Conservation (phyloP, 371 early-diverging fungal species). For the Fennellomyces sp. region DNA sequence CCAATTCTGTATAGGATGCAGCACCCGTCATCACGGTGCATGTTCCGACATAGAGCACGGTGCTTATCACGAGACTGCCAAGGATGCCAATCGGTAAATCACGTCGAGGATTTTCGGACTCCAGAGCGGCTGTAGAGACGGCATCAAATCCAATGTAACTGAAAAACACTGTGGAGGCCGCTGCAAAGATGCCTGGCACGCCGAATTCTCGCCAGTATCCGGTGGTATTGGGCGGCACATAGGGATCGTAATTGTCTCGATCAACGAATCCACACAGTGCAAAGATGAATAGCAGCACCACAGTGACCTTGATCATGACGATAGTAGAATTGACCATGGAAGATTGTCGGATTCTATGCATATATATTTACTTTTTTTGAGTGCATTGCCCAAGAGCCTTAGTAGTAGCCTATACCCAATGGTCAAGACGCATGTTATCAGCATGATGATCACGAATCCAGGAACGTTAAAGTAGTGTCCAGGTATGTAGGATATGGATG, state of each 20-base stretch:
- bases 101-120: constrained; percentile 78
- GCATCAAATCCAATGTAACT: constrained; percentile 82
- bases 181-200: constrained; percentile 72
- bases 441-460: constrained; percentile 66
- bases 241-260: constrained; percentile 72
- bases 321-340: constrained; percentile 71
- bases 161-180: constrained; percentile 82
- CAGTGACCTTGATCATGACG: constrained; percentile 76
- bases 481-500: constrained; percentile 36
- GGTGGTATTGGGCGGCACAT: constrained; percentile 68
- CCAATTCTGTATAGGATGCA: constrained; percentile 54
- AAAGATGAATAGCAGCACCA: constrained; percentile 80
- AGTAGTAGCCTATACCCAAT: constrained; percentile 50
- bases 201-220: constrained; percentile 65
- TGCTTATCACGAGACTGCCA: constrained; percentile 77
- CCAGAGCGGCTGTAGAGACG: constrained; percentile 87
- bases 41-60: constrained; percentile 74
- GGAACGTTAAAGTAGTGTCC: constrained; percentile 76
- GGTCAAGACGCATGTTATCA: constrained; percentile 59
- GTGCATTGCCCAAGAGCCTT: not conserved
- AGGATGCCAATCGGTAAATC: constrained; percentile 91
- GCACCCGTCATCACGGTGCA: constrained; percentile 80
- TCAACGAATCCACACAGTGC: constrained; percentile 66
- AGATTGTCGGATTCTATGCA: constrained; percentile 62
- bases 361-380: not conserved